These are phyloP conservation scores for Talaromyces islandicus DNA, from an alignment of 2,329 filamentous ascomycete species.

Conservation along the genomic window DNA sequence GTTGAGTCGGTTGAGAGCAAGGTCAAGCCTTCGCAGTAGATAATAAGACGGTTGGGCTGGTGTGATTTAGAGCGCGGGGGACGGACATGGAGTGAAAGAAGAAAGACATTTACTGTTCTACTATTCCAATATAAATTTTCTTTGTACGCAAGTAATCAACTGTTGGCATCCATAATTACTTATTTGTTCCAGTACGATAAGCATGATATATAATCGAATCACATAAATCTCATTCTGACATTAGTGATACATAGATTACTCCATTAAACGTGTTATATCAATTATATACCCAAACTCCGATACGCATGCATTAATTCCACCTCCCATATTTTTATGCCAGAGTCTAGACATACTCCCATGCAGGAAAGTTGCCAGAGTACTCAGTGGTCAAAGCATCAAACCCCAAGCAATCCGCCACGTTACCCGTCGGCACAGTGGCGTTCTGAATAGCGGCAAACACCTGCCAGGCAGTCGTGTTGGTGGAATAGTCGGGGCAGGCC, in stretches of 20 bases:
- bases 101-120: not conserved
- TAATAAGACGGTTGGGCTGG: not conserved
- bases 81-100: not conserved
- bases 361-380: constrained; percentile 20
- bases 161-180: not conserved
- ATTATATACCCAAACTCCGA: not conserved
- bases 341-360: constrained; percentile 38
- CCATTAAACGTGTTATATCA: not conserved
- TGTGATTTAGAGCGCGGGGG: not conserved
- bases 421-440: constrained; percentile 34
- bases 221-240: not conserved
- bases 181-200: not conserved
- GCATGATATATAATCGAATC: not conserved
- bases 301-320: not conserved
- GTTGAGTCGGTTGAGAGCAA: constrained; percentile 8
- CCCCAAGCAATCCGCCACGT: constrained; percentile 31
- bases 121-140: not conserved
- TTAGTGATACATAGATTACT: not conserved
- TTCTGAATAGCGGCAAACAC: constrained; percentile 37
- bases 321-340: not conserved
- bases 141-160: not conserved
- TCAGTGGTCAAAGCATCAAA: constrained; percentile 32
- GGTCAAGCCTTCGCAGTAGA: constrained; percentile 6
- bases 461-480: constrained; percentile 27
- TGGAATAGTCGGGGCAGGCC: constrained; percentile 32